phyloP scores from a whole-genome alignment of 164 flowering plant species.

The Taxillus chinensis region DNA sequence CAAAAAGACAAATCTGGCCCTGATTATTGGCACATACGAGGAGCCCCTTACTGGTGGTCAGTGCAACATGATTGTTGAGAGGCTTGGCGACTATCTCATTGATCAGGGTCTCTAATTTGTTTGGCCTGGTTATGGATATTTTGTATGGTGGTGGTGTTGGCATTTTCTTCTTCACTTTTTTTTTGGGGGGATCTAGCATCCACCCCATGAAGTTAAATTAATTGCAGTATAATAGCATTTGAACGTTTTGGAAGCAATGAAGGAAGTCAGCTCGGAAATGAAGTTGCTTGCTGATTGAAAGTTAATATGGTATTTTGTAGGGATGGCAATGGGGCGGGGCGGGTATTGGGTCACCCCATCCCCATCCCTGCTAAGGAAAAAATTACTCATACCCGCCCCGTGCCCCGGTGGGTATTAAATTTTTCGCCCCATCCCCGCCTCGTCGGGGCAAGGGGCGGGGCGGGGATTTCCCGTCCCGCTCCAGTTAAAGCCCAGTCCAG shows the following conservation, averaged over 20 bases:
- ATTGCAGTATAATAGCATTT: not conserved
- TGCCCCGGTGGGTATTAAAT: too few relatives aligned
- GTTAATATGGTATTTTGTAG: not conserved
- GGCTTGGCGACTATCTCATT: constrained; percentile 42
- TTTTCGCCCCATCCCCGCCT: too few relatives aligned
- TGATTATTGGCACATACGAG: constrained; percentile 42
- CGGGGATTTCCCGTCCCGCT: too few relatives aligned
- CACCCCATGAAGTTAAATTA: not conserved
- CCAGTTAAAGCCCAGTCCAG: too few relatives aligned
- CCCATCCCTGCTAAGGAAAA: too few relatives aligned
- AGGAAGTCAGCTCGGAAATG: not conserved
- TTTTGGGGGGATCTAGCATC: not conserved
- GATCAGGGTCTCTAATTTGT: constrained; percentile 25
- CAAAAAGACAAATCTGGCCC: constrained; percentile 36
- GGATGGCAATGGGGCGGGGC: too few relatives aligned
- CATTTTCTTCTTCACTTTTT: not conserved
- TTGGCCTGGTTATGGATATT: not conserved
- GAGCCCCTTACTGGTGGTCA: constrained; percentile 50
- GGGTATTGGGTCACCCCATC: too few relatives aligned
- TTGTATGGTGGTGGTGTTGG: not conserved
- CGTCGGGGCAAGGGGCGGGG: too few relatives aligned
- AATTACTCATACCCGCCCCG: too few relatives aligned
- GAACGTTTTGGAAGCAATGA: not conserved
- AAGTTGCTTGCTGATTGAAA: not conserved
- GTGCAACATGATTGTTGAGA: constrained; percentile 50